A percentile compares a stretch with the other conserved stretches of the same genome.
Evolutionary conservation across 768 basidiomycete genomes (phyloP).

Genomic region (Xerocomellus chrysenteron): DNA sequence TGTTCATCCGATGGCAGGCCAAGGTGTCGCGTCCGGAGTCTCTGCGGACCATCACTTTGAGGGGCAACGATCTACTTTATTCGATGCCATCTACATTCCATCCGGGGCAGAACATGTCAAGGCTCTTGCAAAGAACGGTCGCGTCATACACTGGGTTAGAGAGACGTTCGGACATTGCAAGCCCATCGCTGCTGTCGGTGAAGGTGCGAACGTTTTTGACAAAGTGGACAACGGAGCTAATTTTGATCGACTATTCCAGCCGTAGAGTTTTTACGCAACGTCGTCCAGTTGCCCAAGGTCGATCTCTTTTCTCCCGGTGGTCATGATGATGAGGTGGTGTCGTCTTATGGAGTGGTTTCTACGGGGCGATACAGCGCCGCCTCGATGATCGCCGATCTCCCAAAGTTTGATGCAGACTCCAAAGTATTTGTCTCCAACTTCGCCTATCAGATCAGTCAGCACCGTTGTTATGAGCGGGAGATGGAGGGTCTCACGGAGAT

Average conservation of each 20-base stretch:
- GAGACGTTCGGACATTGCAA: constrained; percentile 90
- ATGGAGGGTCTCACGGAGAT: constrained; percentile 50
- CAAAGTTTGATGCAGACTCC: constrained; percentile 43
- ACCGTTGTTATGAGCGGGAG: constrained; percentile 65
- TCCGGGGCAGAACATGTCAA: constrained; percentile 64
- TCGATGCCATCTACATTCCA: constrained; percentile 79
- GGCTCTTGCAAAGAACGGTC: constrained; percentile 57
- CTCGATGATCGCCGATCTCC: constrained; percentile 38
- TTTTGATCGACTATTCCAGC: constrained; percentile 32
- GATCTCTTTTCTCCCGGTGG: constrained; percentile 35
- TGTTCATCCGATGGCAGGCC: constrained; percentile 33
- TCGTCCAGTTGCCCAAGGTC: constrained; percentile 47
- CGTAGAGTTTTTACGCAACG: constrained; percentile 46
- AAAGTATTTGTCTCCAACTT: constrained; percentile 60
- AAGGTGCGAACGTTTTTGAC: constrained; percentile 35
- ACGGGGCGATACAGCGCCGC: constrained; percentile 48
- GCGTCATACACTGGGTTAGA: constrained; percentile 77
- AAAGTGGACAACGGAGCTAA: neutral
- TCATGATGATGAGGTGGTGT: constrained; percentile 39
- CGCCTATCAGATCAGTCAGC: constrained; percentile 62
- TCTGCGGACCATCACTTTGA: constrained; percentile 72
- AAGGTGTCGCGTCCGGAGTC: constrained; percentile 32
- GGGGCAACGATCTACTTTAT: constrained; percentile 77
- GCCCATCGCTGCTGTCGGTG: constrained; percentile 74
- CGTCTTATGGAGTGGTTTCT: constrained; percentile 64